Percentiles rank a stretch among this genome's conserved stretches.
Evolutionary conservation across 163 green algal species (phyloP).

Genomic region (Scenedesmus sp.): DNA sequence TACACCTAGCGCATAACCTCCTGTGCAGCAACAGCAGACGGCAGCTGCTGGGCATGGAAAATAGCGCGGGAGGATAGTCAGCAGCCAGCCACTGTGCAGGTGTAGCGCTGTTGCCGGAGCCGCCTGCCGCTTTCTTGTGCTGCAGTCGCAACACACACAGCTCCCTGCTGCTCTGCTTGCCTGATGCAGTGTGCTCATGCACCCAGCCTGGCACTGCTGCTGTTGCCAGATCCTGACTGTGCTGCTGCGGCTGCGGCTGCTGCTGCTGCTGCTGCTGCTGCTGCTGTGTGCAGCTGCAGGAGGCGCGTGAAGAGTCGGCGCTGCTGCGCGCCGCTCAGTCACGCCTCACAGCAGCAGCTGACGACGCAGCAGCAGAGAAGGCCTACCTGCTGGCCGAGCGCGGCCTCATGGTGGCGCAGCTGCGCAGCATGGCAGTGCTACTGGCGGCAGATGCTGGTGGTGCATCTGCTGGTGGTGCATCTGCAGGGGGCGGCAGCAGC

Average conservation of each 20-base stretch:
- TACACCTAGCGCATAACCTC: no score
- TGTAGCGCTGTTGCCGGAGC: no score
- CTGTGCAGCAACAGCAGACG: not conserved
- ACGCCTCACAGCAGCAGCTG: constrained; percentile 5
- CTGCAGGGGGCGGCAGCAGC: not conserved
- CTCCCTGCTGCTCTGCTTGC: no score
- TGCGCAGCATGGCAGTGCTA: constrained; percentile 12
- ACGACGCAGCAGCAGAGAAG: not conserved
- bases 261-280: not conserved
- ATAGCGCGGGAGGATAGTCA: not conserved
- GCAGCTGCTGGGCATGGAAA: not conserved
- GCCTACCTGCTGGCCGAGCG: constrained; percentile 31
- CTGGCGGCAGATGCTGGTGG: constrained; percentile 1
- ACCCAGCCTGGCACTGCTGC: not conserved
- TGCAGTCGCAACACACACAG: not conserved
- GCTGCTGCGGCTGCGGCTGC: not conserved
- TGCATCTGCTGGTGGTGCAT: not conserved
- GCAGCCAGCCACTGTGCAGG: not conserved
- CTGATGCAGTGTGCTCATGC: not conserved
- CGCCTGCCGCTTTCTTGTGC: no score
- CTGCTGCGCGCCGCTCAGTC: not conserved
- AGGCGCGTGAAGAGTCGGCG: not conserved
- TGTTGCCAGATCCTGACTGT: no score
- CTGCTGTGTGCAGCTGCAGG: constrained; percentile 21
- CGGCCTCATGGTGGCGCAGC: not conserved